These are phyloP conservation scores for Cercis canadensis DNA, from an alignment of 306 rosid genomes.

Conservation along the genomic window DNA sequence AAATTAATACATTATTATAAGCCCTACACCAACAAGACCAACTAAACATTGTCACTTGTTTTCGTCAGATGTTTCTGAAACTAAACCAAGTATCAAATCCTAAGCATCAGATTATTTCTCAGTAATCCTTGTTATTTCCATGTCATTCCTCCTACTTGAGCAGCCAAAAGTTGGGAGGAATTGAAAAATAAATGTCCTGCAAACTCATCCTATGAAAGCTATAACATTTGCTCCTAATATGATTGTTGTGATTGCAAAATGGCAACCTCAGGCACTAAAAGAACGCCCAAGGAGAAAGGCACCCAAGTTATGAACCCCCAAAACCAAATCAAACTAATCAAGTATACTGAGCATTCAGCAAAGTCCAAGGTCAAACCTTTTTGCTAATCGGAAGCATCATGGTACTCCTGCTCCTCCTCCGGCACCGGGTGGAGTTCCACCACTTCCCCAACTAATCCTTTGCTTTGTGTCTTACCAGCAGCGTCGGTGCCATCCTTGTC, in stretches of 20 bases:
- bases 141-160: too few relatives aligned
- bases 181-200: too few relatives aligned
- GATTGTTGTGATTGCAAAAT: too few relatives aligned
- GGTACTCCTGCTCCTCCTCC: conserved; percentile 80
- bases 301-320: conserved; percentile 8
- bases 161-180: too few relatives aligned
- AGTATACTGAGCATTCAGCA: background rate
- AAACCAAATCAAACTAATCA: conserved; percentile 4
- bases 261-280: conserved; percentile 1
- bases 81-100: too few relatives aligned
- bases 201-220: background rate
- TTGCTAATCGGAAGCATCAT: conserved; percentile 62
- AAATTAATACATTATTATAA: too few relatives aligned
- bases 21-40: too few relatives aligned
- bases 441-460: conserved; percentile 44
- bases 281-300: background rate
- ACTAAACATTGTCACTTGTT: too few relatives aligned
- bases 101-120: too few relatives aligned
- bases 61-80: too few relatives aligned
- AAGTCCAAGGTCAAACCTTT: conserved; percentile 53
- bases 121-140: too few relatives aligned
- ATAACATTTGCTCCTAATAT: too few relatives aligned
- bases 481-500: conserved; percentile 43
- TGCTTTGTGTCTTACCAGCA: conserved; percentile 26
- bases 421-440: conserved; percentile 79